phyloP scores from a whole-genome alignment of 345 rosid genomes.

The Populus ilicifolia region DNA sequence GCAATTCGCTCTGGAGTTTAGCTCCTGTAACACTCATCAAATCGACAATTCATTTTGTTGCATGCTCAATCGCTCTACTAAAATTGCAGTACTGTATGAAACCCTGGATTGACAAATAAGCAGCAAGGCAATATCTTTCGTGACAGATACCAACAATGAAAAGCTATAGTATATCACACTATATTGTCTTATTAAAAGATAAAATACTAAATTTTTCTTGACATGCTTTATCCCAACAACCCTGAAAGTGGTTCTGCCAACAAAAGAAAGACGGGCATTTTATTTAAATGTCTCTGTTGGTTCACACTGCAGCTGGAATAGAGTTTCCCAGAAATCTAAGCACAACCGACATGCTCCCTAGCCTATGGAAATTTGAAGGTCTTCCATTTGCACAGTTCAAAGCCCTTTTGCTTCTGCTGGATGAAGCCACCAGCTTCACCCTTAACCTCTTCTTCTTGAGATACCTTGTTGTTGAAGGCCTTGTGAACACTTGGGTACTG shows the following conservation, averaged over 20 bases:
- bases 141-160: too few species aligned
- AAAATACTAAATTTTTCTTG: not conserved
- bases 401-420: slow-evolving; percentile 34
- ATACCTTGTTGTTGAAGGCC: slow-evolving; percentile 32
- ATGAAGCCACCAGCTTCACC: slow-evolving; percentile 28
- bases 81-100: not conserved
- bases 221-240: not conserved
- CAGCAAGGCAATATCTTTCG: not conserved
- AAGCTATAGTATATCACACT: not conserved
- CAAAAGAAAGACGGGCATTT: not conserved
- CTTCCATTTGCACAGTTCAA: slow-evolving; percentile 44
- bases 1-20: too few species aligned
- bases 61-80: not conserved
- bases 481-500: slow-evolving; percentile 42
- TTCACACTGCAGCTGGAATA: not conserved
- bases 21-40: not conserved
- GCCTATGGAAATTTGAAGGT: slow-evolving; percentile 28
- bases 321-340: not conserved
- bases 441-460: slow-evolving; percentile 13
- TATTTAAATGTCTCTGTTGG: not conserved
- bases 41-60: not conserved
- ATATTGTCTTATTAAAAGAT: not conserved
- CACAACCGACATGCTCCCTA: not conserved
- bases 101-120: not conserved
- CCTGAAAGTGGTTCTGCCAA: not conserved